Conservation (phyloP, 176 grass and related monocot genomes). For the Raddia guianensis region DNA sequence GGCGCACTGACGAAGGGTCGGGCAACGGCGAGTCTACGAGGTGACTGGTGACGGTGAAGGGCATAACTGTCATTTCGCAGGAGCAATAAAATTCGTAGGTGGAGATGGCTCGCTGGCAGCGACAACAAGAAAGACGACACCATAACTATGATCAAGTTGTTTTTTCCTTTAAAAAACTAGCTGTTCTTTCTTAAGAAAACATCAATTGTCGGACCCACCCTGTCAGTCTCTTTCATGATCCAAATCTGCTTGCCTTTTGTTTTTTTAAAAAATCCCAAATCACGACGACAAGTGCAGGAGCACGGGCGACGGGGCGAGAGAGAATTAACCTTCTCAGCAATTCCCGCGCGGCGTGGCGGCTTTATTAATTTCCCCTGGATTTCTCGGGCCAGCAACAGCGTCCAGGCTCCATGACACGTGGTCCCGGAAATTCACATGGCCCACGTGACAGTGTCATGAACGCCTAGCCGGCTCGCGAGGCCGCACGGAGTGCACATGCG, state of each 20-base stretch:
- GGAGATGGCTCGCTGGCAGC: not conserved
- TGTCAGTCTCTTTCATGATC: not conserved
- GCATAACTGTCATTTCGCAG: not conserved
- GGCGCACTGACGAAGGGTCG: no score
- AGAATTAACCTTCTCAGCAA: not conserved
- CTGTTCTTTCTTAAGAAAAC: not conserved
- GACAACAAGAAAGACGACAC: conserved; percentile 17
- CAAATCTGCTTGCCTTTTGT: not conserved
- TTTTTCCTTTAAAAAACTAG: no score
- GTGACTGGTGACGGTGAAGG: not conserved
- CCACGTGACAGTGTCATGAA: not conserved
- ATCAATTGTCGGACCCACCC: not conserved
- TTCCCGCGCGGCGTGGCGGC: conserved; percentile 3
- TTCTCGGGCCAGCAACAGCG: not conserved
- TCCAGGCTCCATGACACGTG: not conserved
- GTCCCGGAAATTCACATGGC: accelerated
- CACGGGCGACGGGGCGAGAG: not conserved
- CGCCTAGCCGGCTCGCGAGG: not conserved
- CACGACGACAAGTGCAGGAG: not conserved
- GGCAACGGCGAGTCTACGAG: not conserved
- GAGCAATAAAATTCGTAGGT: not conserved
- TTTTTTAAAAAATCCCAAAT: not conserved
- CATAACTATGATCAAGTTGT: no score
- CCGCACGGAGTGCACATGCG: conserved; percentile 11
- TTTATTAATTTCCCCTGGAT: not conserved